Evolutionary conservation across 176 grass and related monocot species (phyloP).

Genomic region (Oryza brachyantha): DNA sequence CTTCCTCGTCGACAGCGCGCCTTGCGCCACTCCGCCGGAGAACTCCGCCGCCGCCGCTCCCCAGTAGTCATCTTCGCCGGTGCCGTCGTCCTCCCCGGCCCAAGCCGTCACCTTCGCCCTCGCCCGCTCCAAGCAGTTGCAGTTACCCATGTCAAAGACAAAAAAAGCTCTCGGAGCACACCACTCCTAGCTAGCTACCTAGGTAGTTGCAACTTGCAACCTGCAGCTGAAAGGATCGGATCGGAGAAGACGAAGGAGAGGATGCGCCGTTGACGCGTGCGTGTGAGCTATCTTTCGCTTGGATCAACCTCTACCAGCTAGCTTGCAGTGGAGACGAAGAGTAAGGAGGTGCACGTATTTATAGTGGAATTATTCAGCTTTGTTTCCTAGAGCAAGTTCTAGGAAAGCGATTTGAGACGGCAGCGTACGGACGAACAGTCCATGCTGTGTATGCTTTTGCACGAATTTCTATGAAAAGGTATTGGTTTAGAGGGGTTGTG

Average conservation of each 20-base stretch:
- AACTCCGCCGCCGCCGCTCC: background rate
- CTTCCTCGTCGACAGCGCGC: background rate
- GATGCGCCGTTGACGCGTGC: background rate
- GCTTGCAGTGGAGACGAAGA: background rate
- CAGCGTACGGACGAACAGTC: background rate
- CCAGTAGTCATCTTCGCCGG: background rate
- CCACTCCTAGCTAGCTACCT: background rate
- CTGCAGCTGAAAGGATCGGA: background rate
- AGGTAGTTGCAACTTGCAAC: no score
- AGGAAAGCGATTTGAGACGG: background rate
- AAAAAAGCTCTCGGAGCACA: background rate
- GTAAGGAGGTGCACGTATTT: constrained; percentile 23
- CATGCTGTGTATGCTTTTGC: background rate
- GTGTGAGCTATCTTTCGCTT: background rate
- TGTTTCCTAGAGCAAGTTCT: constrained; percentile 3
- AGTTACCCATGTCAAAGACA: constrained; percentile 7
- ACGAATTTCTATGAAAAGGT: background rate
- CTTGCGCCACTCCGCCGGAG: background rate
- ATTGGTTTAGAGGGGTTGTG: background rate
- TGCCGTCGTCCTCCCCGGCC: background rate
- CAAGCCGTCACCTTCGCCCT: constrained; percentile 16
- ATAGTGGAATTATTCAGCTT: background rate
- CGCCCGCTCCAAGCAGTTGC: constrained; percentile 14
- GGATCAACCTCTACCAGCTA: background rate
- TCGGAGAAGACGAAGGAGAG: background rate